Base-by-base conservation (phyloP, 345 rosid species). In the Diplotaxis tenuifolia region DNA sequence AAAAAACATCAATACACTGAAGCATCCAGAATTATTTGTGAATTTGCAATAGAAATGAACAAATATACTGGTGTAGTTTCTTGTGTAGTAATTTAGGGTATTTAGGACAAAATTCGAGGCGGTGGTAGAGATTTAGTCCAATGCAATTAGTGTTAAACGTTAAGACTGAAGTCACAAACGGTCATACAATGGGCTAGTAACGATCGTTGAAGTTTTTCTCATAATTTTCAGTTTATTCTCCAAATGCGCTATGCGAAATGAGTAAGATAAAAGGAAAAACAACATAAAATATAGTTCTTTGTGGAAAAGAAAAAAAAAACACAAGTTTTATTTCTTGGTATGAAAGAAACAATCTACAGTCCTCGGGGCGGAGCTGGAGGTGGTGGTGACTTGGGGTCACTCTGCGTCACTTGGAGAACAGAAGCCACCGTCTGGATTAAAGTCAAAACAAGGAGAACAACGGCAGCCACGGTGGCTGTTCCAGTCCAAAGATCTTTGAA, bases 401-500 rank as follows among this genome's bases (percentile, higher is more conserved):
- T 7, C n/a, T 57, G n/a, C 4, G 14, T 50, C 18, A 56, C 80
- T 58, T 77, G 62, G 34, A 77, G 18, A 34, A 77, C 64, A 2
- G 80, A 70, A 71, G 67, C 54, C 7, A 75, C 31, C 1, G 83
- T 72, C 10, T 65, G 70, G 19, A 42, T 18, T 7, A 75, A 21
- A 28, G 78, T 72, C 53, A 79, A 65, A 9, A 38, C 11, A 14
- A 73, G 55, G 15, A 79, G 53, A 60, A 67, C 19, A 21, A 27
- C 31, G 11, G 79, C 76, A 0, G 76, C 76, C 1, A 50, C 14
- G 0, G 70, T 52, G 40, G 73, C 62, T 4, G 73, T 62, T 32
- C 73, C 72, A 29, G 74, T 79, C 85, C 85, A 82, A 47, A 65
- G 72, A 10, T 74, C 66, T 15, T 63, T 73, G 19, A 79, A 82